Conservation (phyloP, 768 basidiomycete species). For the Leccinellum rugosiceps region DNA sequence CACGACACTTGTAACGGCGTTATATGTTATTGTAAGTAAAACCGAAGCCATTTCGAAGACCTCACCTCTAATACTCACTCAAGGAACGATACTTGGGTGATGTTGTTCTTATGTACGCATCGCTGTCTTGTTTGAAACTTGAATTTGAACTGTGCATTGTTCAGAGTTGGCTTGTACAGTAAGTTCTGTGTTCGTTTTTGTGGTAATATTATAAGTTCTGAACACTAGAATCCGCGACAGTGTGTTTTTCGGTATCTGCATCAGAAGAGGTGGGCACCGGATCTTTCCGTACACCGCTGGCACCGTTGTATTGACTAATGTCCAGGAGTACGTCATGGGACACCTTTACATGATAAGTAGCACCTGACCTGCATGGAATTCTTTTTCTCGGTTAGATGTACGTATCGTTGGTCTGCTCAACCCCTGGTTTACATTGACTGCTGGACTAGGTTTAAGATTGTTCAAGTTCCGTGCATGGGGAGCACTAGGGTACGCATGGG, state of each 20-base stretch:
- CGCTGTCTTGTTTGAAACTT: conserved; percentile 1
- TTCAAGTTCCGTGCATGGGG: conserved; percentile 34
- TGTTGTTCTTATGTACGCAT: conserved; percentile 26
- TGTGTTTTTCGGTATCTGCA: conserved; percentile 17
- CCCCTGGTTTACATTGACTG: neutral
- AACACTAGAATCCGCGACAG: conserved; percentile 4
- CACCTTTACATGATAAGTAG: neutral
- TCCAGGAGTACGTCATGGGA: conserved; percentile 22
- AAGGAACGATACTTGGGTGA: conserved; percentile 34
- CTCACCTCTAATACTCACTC: conserved; percentile 1
- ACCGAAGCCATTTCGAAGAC: neutral
- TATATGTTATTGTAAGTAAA: conserved; percentile 26
- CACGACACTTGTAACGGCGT: conserved; percentile 20
- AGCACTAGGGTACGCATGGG: conserved; percentile 29
- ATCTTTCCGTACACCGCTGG: neutral
- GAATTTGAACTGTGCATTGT: neutral
- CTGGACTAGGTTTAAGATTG: conserved; percentile 21
- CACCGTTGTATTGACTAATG: neutral
- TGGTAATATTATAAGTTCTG: neutral
- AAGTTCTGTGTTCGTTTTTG: conserved; percentile 2
- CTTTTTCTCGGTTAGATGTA: conserved; percentile 17
- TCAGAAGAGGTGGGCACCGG: conserved; percentile 16
- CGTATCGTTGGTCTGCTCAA: neutral
- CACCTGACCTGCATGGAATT: neutral
- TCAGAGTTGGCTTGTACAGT: conserved; percentile 21